These are phyloP conservation scores for Tephrocybe sp. DNA, from an alignment of 768 basidiomycete species.

Conservation along the genomic window DNA sequence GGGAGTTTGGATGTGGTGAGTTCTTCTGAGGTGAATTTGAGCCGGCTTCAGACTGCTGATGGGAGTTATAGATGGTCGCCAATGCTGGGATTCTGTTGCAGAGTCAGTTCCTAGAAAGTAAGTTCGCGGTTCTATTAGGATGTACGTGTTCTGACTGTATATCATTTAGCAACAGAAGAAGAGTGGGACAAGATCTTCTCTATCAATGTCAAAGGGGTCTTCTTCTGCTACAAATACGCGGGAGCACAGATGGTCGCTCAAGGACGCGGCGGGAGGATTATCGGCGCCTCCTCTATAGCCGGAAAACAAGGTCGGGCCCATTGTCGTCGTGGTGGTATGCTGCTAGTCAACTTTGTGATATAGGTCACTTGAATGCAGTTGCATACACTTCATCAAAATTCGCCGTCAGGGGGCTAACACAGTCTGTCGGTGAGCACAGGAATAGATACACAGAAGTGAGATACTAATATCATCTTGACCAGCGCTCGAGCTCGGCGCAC, in stretches of 20 bases:
- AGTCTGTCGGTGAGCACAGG: constrained; percentile 29
- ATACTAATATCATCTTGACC: too few relatives aligned
- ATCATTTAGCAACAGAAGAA: constrained; percentile 26
- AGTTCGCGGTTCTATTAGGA: neutral
- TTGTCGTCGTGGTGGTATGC: neutral
- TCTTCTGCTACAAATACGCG: constrained; percentile 64
- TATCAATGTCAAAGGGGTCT: constrained; percentile 56
- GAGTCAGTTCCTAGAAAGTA: constrained; percentile 20
- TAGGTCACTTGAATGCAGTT: constrained; percentile 2
- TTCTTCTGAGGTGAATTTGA: too few relatives aligned
- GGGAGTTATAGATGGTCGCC: constrained; percentile 27
- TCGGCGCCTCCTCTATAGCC: constrained; percentile 37
- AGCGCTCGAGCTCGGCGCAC: constrained; percentile 34
- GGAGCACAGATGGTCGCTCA: constrained; percentile 60
- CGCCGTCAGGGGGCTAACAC: constrained; percentile 37
- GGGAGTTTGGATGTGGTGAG: constrained; percentile 11
- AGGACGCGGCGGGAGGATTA: constrained; percentile 52
- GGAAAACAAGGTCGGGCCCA: constrained; percentile 25
- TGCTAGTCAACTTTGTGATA: neutral
- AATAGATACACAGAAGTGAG: too few relatives aligned
- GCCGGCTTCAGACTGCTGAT: too few relatives aligned
- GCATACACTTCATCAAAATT: constrained; percentile 37
- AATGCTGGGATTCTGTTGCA: constrained; percentile 26
- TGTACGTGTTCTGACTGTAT: too few relatives aligned
- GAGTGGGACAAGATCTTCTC: constrained; percentile 40